Percentiles rank a stretch among this genome's conserved stretches.
Evolutionary conservation across 345 rosid species (phyloP).

Genomic region (Arabidopsis arenosa): DNA sequence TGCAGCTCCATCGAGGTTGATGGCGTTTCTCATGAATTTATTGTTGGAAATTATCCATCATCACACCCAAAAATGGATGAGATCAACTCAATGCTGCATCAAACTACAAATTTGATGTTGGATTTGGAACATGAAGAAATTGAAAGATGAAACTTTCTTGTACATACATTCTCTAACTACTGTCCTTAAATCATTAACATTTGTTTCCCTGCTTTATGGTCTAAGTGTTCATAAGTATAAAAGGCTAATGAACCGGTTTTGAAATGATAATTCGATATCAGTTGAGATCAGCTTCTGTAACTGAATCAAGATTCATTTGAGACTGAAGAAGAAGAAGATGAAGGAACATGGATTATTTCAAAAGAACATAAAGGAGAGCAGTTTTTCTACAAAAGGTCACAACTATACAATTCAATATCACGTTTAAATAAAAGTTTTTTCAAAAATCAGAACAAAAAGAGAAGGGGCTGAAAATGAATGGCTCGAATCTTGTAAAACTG

Average conservation of each 20-base stretch:
- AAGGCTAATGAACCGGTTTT: background rate
- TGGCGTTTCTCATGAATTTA: constrained; percentile 57
- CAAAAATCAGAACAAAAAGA: constrained; percentile 35
- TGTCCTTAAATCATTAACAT: background rate
- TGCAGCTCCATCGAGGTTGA: constrained; percentile 71
- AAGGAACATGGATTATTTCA: constrained; percentile 32
- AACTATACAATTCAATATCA: constrained; percentile 38
- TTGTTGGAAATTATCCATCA: constrained; percentile 57
- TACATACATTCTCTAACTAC: constrained; percentile 16
- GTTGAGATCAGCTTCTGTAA: background rate
- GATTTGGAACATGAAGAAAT: constrained; percentile 39
- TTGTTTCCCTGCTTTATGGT: background rate
- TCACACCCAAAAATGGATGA: constrained; percentile 49
- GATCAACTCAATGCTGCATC: constrained; percentile 48
- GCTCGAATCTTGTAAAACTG: constrained; percentile 36
- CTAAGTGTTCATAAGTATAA: background rate
- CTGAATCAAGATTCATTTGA: background rate
- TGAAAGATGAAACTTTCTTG: constrained; percentile 23
- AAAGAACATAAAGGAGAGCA: constrained; percentile 32
- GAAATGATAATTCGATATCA: background rate
- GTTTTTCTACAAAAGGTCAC: constrained; percentile 36
- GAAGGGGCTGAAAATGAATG: constrained; percentile 31
- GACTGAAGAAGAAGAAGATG: constrained; percentile 1
- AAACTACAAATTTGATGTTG: constrained; percentile 38
- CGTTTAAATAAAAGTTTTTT: constrained; percentile 34